Conservation (phyloP, 441 rosid genomes). For the Capsella rubella region DNA sequence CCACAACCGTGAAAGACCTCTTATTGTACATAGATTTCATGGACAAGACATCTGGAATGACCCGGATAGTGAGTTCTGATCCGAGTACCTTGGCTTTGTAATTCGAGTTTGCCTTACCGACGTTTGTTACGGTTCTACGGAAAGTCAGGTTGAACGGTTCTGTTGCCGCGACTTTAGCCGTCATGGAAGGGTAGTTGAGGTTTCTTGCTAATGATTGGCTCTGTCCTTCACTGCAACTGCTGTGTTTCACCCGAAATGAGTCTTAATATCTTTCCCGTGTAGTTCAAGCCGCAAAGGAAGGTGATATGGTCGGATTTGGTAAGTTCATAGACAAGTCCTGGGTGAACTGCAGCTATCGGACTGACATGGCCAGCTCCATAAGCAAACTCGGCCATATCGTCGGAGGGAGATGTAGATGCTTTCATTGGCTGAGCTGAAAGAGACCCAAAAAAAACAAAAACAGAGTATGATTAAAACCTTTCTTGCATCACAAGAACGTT, state of each 20-base stretch:
- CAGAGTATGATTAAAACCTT: background rate
- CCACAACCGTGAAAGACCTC: constrained; percentile 50
- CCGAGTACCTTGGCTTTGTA: background rate
- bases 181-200: background rate
- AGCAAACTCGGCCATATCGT: constrained; percentile 54
- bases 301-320: constrained; percentile 52
- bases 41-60: constrained; percentile 22
- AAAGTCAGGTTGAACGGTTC: background rate
- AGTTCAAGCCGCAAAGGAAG: constrained; percentile 61
- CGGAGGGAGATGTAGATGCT: background rate
- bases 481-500: background rate
- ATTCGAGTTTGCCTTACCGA: background rate
- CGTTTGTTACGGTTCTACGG: background rate
- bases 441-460: background rate
- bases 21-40: constrained; percentile 38
- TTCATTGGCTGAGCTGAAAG: background rate
- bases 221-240: background rate
- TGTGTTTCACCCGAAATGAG: background rate
- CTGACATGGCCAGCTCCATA: constrained; percentile 67
- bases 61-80: background rate
- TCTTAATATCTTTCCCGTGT: background rate
- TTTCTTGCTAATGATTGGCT: background rate
- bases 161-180: background rate
- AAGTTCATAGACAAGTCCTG: constrained; percentile 67
- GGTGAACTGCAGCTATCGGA: constrained; percentile 48